Evolutionary conservation across 305 asterid species (phyloP), one percentile per base, ranked within the genome.

Genomic region (Solanum chacoense): DNA sequence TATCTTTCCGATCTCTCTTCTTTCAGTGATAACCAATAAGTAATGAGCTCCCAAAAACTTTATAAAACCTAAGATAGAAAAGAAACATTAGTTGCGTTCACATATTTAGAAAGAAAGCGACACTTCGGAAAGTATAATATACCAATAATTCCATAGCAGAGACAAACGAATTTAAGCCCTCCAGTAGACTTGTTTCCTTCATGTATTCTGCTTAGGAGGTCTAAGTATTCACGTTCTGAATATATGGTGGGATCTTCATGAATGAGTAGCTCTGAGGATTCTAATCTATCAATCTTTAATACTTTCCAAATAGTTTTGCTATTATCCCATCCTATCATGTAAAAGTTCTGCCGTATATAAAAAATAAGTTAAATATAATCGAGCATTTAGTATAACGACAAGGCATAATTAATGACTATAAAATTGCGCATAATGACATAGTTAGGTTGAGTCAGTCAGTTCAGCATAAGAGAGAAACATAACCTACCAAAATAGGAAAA

Each of bases 111-210:
- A 73, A 50, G 36, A 20, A 22, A 24, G 69, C 24, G 34, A 87
- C 73, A 79, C 59, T 35, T 50, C 26, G 9, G 59, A 50, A 50
- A 38, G 42, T 78, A 87, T 79, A 35, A 81, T 95, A 88, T 91
- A 97, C 99, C 99, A 84, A 95, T 93, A 88, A 97, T 96, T 80
- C 99, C 99, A 85, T 95, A 97, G 93, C 98, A 97, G 79, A 90
- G 88, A 42, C 96, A 92, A 76, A 97, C 96, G 29, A 96, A 95
- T 89, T 94, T 96, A 89, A 97, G 89, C 69, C 99, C 99, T 36
- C 99, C 98, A 5, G 97, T 94, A 50, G 94, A 89, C 94, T 86
- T 91, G 95, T 97, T 97, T 89, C 98, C 99, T 79, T 92, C 97
- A 88, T 93, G 92, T 87, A 97, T 94, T 91, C 97, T 91, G 80